Evolutionary conservation across 108 stramenopile genomes (phyloP), one percentile per base, ranked within the genome.

Genomic region (Conticribra guillardii): DNA sequence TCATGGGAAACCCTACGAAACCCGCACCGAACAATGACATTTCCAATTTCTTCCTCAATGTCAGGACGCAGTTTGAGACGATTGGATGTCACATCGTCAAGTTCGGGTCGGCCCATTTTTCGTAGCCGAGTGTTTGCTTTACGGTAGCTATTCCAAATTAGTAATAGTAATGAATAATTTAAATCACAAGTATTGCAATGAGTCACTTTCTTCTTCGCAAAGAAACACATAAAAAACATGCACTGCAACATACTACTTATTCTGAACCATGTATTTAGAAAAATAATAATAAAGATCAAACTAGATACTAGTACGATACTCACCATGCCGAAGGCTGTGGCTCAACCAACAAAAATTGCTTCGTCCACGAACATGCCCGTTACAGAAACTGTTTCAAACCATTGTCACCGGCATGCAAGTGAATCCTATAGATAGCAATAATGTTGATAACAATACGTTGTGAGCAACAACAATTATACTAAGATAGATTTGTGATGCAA

Each of bases 31-130:
- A 50, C 27, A n/a, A 85, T 30, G 5, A 75, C 60, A 22, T 59
- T 60, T 2, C 81, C 85, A 27, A 85, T 82, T 61, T 81, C 82
- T 27, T 57, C 48, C 59, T 85, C 85, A 56, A 85, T 80, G n/a
- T 67, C 52, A 2, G 22, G 30, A 3, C 85, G 69, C 47, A 82
- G 46, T n/a, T 63, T 73, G 14, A 85, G 65, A 14, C 80, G 59
- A 19, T 28, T 15, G 15, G 53, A 62, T 29, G 81, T 54, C 24
- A 85, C 78, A 53, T 82, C 81, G 11, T 69, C 45, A 0, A 83
- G 27, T 55, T 83, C 85, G 8, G 82, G 79, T n/a, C 79, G 54
- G 19, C 70, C 70, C 75, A 85, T 72, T 48, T 73, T 83, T 22
- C 85, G 69, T 4, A 85, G 59, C n/a, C 85, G 66, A 21, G 32